Conservation (phyloP, 2,329 filamentous ascomycete genomes). For the Emergomyces orientalis region DNA sequence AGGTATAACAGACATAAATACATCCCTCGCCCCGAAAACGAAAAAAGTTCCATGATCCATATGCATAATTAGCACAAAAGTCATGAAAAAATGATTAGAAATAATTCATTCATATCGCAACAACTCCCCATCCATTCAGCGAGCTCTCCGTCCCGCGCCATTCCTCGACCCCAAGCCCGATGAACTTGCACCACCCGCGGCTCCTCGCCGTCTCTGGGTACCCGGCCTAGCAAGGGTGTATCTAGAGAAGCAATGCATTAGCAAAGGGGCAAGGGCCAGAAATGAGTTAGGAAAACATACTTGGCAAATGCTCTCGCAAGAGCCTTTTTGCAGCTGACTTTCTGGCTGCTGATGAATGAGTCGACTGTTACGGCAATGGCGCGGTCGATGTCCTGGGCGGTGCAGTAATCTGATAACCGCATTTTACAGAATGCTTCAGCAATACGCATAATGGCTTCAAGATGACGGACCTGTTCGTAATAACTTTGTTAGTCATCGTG, state of each 20-base stretch:
- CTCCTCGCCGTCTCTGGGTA: conserved; percentile 1
- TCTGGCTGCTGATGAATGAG: conserved; percentile 91
- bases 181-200: background rate
- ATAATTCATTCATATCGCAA: background rate
- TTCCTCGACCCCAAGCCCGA: background rate
- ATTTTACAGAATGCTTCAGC: conserved; percentile 93
- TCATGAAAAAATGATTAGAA: background rate
- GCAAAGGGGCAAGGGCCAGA: background rate
- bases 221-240: conserved; percentile 13
- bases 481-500: background rate
- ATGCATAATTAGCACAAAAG: background rate
- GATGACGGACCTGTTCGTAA: conserved; percentile 67
- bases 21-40: background rate
- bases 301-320: conserved; percentile 91
- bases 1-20: background rate
- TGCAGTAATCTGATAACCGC: conserved; percentile 94
- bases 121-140: background rate
- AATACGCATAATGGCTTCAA: conserved; percentile 96
- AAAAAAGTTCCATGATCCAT: background rate
- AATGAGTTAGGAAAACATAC: conserved; percentile 51
- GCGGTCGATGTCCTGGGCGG: conserved; percentile 81
- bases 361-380: conserved; percentile 96
- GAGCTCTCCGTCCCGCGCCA: background rate
- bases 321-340: conserved; percentile 95
- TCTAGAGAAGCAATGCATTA: conserved; percentile 7